Base-by-base conservation (phyloP, 805 yeast genomes). In the Wickerhamiella qilinensis region DNA sequence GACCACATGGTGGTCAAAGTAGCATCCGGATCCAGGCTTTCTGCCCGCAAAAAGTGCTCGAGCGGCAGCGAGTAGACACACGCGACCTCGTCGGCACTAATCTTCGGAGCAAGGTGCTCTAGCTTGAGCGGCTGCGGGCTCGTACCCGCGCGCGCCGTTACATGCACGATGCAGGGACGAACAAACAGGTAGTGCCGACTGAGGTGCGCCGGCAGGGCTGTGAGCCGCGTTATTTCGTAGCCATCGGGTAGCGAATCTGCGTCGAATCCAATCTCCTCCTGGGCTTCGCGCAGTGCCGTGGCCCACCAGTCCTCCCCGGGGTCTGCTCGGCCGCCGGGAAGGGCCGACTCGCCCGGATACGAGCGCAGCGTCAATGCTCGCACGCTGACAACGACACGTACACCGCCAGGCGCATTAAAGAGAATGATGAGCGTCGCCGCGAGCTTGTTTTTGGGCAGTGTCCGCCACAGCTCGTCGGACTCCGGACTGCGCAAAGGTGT, bases 361-460 rank as follows among this genome's bases (percentile, higher is more conserved):
- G 17, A 25, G 28, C 33, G 28, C 27, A 42, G 28, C 5, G 24
- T 35, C 18, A 33, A 20, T 2, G 40, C 29, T 3, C 44, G 35
- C 3, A 42, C 41, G 7, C 39, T 38, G 6, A 42, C n/a, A 4
- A 42, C 35, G 1, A 38, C 42, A 7, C 27, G 20, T 4, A 25
- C n/a, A 3, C 37, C 44, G 1, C 19, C 30, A 4, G 42, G 38
- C 28, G 33, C 30, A 8, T 35, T 36, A 25, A 21, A 42, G 3
- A 42, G 22, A 27, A 42, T 42, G 12, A 42, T 31, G 20, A 42
- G 30, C 6, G 42, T 38, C 1, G 44, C 41, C 14, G 44, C 38
- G 2, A 35, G 21, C 6, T 9, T 11, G 20, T 22, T 4, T 5
- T 29, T 24, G 9, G 38, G 36, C 24, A 35, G 27, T 7, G 20